A percentile compares a stretch with the other conserved stretches of the same genome.
phyloP scores from a whole-genome alignment of 2,329 filamentous ascomycete genomes.

The Colletotrichum cordylinicola region DNA sequence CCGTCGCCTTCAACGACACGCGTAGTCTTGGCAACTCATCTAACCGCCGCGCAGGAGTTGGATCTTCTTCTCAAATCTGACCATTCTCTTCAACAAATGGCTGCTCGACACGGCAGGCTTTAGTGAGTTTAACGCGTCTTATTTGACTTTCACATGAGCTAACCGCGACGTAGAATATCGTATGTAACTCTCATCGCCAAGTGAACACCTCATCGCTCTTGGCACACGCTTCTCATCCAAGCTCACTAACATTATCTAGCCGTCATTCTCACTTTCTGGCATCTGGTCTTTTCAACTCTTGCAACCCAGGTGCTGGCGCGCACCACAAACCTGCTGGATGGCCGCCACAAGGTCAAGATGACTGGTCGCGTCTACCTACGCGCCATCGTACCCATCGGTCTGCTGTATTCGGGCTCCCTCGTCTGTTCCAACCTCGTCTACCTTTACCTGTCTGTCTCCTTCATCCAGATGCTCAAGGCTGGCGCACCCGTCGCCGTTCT shows the following conservation, averaged over 20 bases:
- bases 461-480: constrained; percentile 76
- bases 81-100: constrained; percentile 94
- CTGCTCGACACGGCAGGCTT: constrained; percentile 78
- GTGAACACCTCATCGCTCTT: not conserved
- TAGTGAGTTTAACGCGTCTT: constrained; percentile 54
- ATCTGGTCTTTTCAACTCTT: constrained; percentile 69
- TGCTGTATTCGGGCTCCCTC: constrained; percentile 70
- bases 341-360: constrained; percentile 66
- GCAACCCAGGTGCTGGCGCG: constrained; percentile 71
- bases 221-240: not conserved
- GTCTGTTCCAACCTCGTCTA: constrained; percentile 73
- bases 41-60: constrained; percentile 58
- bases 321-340: constrained; percentile 68
- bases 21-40: not conserved
- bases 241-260: constrained; percentile 34
- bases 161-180: constrained; percentile 44
- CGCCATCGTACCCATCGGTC: constrained; percentile 69
- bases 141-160: constrained; percentile 7
- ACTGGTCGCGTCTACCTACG: constrained; percentile 64
- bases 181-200: constrained; percentile 35
- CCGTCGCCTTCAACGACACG: not conserved
- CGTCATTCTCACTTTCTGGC: constrained; percentile 71
- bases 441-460: constrained; percentile 70
- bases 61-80: constrained; percentile 84
- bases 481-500: constrained; percentile 72